phyloP scores from a whole-genome alignment of 495 filamentous ascomycete genomes.

The Hypoxylon lenormandii region DNA sequence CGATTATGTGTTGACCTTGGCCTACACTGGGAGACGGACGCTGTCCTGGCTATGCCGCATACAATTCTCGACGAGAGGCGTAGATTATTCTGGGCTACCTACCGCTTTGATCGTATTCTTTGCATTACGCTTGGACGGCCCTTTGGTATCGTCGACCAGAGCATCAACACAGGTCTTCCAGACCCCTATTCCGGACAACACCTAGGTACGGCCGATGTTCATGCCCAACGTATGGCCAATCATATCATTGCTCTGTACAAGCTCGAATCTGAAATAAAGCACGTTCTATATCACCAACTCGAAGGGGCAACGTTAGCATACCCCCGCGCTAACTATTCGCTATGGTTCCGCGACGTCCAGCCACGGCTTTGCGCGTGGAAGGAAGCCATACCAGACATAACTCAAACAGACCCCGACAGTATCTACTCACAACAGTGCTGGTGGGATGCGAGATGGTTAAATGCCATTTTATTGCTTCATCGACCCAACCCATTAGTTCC shows the following conservation, averaged over 20 bases:
- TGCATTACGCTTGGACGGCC: conserved; percentile 44
- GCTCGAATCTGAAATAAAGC: conserved; percentile 47
- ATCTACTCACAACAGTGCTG: conserved; percentile 44
- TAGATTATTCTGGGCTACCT: conserved; percentile 43
- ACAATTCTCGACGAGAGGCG: conserved; percentile 34
- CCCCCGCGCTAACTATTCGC: conserved; percentile 40
- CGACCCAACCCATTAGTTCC: conserved; percentile 42
- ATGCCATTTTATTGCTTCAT: conserved; percentile 41
- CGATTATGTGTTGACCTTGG: conserved; percentile 47
- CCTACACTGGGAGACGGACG: conserved; percentile 47
- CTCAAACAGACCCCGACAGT: conserved; percentile 39
- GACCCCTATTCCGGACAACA: conserved; percentile 37
- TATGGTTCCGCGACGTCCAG: conserved; percentile 46
- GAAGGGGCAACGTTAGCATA: conserved; percentile 39
- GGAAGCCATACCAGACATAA: conserved; percentile 37
- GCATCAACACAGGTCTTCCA: conserved; percentile 29
- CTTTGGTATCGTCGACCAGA: conserved; percentile 47
- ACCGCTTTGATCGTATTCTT: conserved; percentile 46
- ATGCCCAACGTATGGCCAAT: conserved; percentile 42
- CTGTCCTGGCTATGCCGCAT: conserved; percentile 21
- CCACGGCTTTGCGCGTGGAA: conserved; percentile 44
- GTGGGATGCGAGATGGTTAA: conserved; percentile 47
- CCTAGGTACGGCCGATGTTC: conserved; percentile 30
- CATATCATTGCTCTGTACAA: conserved; percentile 38
- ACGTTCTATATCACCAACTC: conserved; percentile 41